Evolutionary conservation across 2,329 filamentous ascomycete species (phyloP), one percentile per base, ranked within the genome.

Genomic region (Dothideomycetes sp.): DNA sequence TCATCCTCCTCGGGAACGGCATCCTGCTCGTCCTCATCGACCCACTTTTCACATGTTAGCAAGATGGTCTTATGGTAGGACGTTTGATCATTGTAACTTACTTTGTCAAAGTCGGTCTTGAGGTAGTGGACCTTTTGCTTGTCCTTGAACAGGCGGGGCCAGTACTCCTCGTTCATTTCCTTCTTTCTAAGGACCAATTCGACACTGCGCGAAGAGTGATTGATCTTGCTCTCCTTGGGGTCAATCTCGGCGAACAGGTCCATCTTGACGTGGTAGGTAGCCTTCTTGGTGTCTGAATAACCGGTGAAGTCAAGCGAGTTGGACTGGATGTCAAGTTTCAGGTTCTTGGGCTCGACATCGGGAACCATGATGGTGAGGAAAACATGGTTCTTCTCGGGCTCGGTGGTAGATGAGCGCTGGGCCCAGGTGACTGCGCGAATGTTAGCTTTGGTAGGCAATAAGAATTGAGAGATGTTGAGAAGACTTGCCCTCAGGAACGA

Each of bases 101-200:
- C 78, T 82, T 94, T 95, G 72, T 95, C 88, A 56, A 98, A 98
- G 70, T 98, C 83, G 50, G 91, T 96, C 81, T 94, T 94, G 58
- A 98, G 68, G 77, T 87, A 98, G 70, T 96, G 91, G 41, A 84
- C 69, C 73, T 86, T 94, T 74, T 85, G 82, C 52, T 71, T 65
- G 46, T 89, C 84, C 80, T 95, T 95, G 62, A 95, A 74, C 57
- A 98, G 75, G 50, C 91, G 80, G 49, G 88, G 88, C 91, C 91
- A 98, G 77, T 82, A 96, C 67, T 91, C 86, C 58, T 86, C 78
- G 67, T 87, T 84, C 51, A 91, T 74, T 60, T 94, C 87, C 80
- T 95, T 95, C 84, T 98, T 98, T 67, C 85, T 78, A 64, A 98
- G 75, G 62, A 94, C 84, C 55, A 96, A 66, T 71, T 94, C 83